Conservation (phyloP, 2,329 filamentous ascomycete genomes). For the Aaosphaeria arxii region DNA sequence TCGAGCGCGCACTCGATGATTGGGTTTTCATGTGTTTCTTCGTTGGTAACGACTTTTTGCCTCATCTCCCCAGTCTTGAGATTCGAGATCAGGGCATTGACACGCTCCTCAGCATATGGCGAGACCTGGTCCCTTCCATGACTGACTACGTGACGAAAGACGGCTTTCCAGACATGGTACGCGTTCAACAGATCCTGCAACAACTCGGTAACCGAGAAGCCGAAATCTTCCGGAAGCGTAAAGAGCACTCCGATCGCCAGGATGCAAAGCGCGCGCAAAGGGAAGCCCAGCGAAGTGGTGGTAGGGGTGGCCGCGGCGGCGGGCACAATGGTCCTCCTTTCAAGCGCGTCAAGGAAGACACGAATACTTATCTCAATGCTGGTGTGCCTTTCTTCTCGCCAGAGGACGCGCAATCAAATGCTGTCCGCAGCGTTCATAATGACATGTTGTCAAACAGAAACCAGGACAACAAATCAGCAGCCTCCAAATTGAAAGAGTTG, state of each 20-base stretch:
- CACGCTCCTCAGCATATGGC: slow-evolving; percentile 94
- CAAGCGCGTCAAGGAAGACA: slow-evolving; percentile 35
- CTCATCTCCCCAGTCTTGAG: slow-evolving; percentile 93
- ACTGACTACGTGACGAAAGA: slow-evolving; percentile 96
- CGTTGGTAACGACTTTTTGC: slow-evolving; percentile 96
- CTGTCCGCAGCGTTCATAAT: slow-evolving; percentile 64
- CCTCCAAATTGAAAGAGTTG: slow-evolving; percentile 73
- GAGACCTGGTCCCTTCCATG: slow-evolving; percentile 86
- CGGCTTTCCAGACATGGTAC: slow-evolving; percentile 81
- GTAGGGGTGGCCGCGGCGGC: slow-evolving; percentile 22
- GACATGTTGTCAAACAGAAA: slow-evolving; percentile 84
- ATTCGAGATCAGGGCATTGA: slow-evolving; percentile 98
- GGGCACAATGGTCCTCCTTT: slow-evolving; percentile 17
- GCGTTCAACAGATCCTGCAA: slow-evolving; percentile 82
- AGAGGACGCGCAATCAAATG: slow-evolving; percentile 34
- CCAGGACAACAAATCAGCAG: slow-evolving; percentile 88
- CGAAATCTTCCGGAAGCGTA: slow-evolving; percentile 83
- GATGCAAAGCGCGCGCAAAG: slow-evolving; percentile 66
- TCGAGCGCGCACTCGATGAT: slow-evolving; percentile 92
- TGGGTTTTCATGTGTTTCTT: slow-evolving; percentile 99
- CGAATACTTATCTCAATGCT: slow-evolving; percentile 31
- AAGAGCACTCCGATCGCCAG: slow-evolving; percentile 79
- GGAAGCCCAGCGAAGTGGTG: slow-evolving; percentile 39
- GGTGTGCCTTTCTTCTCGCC: slow-evolving; percentile 36
- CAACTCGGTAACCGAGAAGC: slow-evolving; percentile 92